Conservation (phyloP, 1,284 basidiomycete species). For the Trichosporon coremiiforme region DNA sequence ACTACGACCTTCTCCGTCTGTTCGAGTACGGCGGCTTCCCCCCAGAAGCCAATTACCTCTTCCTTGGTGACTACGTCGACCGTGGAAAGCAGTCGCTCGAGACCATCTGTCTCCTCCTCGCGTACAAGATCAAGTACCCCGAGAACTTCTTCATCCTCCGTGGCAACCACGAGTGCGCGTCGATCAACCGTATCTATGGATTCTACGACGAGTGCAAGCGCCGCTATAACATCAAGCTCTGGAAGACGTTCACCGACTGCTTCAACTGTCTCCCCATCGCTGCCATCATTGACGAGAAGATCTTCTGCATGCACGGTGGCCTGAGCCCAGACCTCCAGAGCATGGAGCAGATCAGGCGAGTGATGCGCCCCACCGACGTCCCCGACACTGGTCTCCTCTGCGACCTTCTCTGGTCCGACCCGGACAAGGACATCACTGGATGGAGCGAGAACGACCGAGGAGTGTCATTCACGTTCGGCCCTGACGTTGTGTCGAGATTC, state of each 20-base stretch:
- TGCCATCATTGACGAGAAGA: slow-evolving; percentile 66
- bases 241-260: slow-evolving; percentile 68
- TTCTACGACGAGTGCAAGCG: slow-evolving; percentile 69
- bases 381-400: slow-evolving; percentile 96
- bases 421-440: slow-evolving; percentile 98
- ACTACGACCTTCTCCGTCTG: slow-evolving; percentile 64
- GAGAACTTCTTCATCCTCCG: slow-evolving; percentile 67
- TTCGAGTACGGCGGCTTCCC: slow-evolving; percentile 67
- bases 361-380: slow-evolving; percentile 98
- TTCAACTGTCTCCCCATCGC: slow-evolving; percentile 69
- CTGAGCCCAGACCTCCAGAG: slow-evolving; percentile 91
- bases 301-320: slow-evolving; percentile 61
- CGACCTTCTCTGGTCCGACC: slow-evolving; percentile 98
- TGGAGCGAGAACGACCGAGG: slow-evolving; percentile 99
- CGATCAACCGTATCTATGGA: slow-evolving; percentile 65
- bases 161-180: slow-evolving; percentile 66
- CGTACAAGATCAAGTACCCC: slow-evolving; percentile 66
- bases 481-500: slow-evolving; percentile 96
- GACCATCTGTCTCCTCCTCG: slow-evolving; percentile 62
- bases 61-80: slow-evolving; percentile 67
- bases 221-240: slow-evolving; percentile 67
- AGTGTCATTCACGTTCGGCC: slow-evolving; percentile 84
- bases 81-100: slow-evolving; percentile 65
- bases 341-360: slow-evolving; percentile 99
- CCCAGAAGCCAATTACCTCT: slow-evolving; percentile 66